Percentiles rank a stretch among this genome's conserved stretches.
These are phyloP conservation scores for Penicillium sp. DNA, from an alignment of 2,329 filamentous ascomycete species.

Conservation along the genomic window DNA sequence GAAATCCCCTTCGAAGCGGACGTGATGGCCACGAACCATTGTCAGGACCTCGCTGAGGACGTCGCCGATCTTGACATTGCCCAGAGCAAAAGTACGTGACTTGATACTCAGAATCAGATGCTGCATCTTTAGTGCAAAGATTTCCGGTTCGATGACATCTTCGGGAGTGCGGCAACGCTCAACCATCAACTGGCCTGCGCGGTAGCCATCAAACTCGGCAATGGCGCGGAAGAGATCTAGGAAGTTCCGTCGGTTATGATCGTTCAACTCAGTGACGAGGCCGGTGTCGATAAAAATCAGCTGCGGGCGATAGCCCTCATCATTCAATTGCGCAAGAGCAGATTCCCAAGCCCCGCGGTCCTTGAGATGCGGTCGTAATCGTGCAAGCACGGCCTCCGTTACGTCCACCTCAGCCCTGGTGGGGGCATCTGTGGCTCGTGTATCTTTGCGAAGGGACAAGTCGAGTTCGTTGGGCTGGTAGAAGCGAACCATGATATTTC, in stretches of 20 bases:
- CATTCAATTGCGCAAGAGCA: conserved; percentile 73
- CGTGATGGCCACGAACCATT: conserved; percentile 91
- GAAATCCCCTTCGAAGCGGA: conserved; percentile 93
- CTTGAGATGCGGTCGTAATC: conserved; percentile 71
- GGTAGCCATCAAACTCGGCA: conserved; percentile 95
- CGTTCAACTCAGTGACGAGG: conserved; percentile 89
- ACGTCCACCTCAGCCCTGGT: conserved; percentile 64
- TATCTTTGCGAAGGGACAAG: conserved; percentile 53
- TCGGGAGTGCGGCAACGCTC: conserved; percentile 90
- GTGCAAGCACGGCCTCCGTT: conserved; percentile 79
- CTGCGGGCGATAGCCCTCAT: conserved; percentile 87
- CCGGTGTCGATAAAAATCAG: conserved; percentile 97
- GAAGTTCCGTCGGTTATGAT: conserved; percentile 82
- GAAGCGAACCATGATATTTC: conserved; percentile 99
- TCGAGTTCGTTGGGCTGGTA: conserved; percentile 77
- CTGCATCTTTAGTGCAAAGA: conserved; percentile 96
- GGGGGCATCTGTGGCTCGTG: conserved; percentile 42
- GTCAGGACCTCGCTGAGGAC: conserved; percentile 84
- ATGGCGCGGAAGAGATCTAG: conserved; percentile 93
- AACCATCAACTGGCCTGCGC: conserved; percentile 92
- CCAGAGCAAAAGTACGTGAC: conserved; percentile 82
- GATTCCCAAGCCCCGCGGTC: conserved; percentile 69
- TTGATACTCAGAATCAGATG: conserved; percentile 91
- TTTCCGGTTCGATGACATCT: conserved; percentile 80
- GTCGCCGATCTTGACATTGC: conserved; percentile 94